phyloP scores from a whole-genome alignment of 202 grass and related monocot genomes.

The Carex sylvatica region DNA sequence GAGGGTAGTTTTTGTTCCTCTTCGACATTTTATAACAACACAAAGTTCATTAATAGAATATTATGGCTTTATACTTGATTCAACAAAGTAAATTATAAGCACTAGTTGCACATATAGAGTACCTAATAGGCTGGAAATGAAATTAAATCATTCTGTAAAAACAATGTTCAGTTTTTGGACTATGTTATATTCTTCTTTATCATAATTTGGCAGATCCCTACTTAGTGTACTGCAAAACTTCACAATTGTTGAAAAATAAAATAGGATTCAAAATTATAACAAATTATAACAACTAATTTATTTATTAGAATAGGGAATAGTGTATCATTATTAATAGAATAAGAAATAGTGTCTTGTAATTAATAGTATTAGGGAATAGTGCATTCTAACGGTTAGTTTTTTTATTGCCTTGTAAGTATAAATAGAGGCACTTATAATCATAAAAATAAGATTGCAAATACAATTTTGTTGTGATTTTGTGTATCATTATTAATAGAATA shows the following conservation, averaged over 20 bases:
- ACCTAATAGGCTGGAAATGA: background rate
- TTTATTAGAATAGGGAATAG: too few species aligned
- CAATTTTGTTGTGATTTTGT: too few species aligned
- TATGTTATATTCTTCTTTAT: background rate
- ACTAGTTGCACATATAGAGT: background rate
- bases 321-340: too few species aligned
- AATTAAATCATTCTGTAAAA: background rate
- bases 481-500: too few species aligned
- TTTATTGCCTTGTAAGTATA: too few species aligned
- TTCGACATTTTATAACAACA: constrained; percentile 3
- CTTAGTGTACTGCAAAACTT: background rate
- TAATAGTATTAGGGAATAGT: too few species aligned
- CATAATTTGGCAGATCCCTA: background rate
- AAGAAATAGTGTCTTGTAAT: too few species aligned
- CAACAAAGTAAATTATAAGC: background rate
- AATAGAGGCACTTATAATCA: too few species aligned
- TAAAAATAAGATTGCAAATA: too few species aligned
- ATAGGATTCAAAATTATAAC: too few species aligned
- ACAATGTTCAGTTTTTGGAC: background rate
- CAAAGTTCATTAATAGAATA: background rate
- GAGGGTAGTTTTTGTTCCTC: background rate
- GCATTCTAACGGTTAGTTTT: too few species aligned
- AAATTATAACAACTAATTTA: too few species aligned
- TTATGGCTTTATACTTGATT: background rate
- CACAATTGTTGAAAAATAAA: background rate